These are phyloP conservation scores for Cicer chorassanicum DNA, from an alignment of 306 rosid genomes.

Conservation along the genomic window DNA sequence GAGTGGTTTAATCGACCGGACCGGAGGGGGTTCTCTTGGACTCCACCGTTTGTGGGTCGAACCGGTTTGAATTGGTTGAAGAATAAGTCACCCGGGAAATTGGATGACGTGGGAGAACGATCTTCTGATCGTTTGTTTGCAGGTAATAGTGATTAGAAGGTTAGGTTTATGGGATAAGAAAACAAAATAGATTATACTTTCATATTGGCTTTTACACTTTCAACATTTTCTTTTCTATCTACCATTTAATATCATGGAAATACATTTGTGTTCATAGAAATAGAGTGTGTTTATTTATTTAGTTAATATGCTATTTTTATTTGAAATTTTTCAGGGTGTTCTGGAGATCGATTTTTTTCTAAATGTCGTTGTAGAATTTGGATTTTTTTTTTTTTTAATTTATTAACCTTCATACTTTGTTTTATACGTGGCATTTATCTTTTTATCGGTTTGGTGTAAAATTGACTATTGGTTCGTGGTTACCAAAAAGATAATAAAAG, in stretches of 20 bases:
- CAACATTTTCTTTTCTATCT: too few relatives aligned
- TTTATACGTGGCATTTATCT: not conserved
- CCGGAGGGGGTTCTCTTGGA: slow-evolving; percentile 51
- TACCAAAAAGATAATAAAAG: not conserved
- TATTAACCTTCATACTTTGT: not conserved
- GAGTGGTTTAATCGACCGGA: slow-evolving; percentile 45
- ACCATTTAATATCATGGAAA: not conserved
- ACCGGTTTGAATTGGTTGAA: slow-evolving; percentile 45
- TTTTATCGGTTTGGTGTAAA: not conserved
- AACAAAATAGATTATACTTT: not conserved
- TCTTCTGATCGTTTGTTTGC: slow-evolving; percentile 52
- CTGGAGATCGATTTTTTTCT: not conserved
- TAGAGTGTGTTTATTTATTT: not conserved
- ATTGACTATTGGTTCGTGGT: not conserved
- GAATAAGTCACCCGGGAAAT: slow-evolving; percentile 29
- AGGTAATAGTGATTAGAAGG: not conserved
- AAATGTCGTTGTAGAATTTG: not conserved
- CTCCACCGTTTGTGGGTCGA: slow-evolving; percentile 49
- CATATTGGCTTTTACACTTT: not conserved
- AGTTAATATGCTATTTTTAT: not conserved
- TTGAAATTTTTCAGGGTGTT: not conserved
- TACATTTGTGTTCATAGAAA: not conserved
- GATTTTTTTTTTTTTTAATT: not conserved
- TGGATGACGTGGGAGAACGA: slow-evolving; percentile 54
- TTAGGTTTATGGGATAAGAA: not conserved